Base-by-base conservation (phyloP, 148 eudicot genomes). In the Rheum nobile region DNA sequence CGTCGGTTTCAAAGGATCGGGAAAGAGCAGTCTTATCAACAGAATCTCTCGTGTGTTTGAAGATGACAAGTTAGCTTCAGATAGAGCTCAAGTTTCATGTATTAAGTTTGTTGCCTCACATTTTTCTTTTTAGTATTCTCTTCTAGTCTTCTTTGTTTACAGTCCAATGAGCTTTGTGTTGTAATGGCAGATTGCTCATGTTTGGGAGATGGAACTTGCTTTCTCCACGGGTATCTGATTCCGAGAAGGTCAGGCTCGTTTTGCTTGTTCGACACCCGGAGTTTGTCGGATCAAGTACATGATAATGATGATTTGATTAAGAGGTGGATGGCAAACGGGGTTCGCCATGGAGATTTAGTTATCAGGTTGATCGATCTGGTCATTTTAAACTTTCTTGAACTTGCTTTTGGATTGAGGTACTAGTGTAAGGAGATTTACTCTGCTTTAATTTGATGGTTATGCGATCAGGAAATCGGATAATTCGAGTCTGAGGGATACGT, bases 41-140 rank as follows among this genome's bases (percentile, higher is more conserved):
- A 84, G 84, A 76, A 88, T 93, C 71, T 91, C 92, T 34, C 85
- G 85, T 74, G 92, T 86, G 68, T 84, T 93, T 72, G 95, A 88
- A 75, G 87, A 82, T 74, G 91, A 89, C 76, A 81, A 82, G 73
- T 87, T 87, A 76, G 81, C 87, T 65, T 75, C 92, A 59, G 91
- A 83, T 78, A 84, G 98, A 84, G 98, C 98, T 44, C 97, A 91
- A 89, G 98, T 93, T 34, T 84, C 96, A 79, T 85, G 96, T 90
- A 87, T 39, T n/a, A n/a, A n/a, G n/a, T n/a, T 72, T 72, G 3
- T 67, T 67, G 19, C 72, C 75, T 28, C 59, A 31, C 26, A n/a
- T 73, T 19, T 8, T 21, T 4, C 57, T 50, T 50, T 2, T 50
- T n/a, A 9, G 0, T 48, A 39, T 3, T 54, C 37, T 76, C 11